phyloP scores from a whole-genome alignment of 345 rosid species.

The Ceriops tagal region DNA sequence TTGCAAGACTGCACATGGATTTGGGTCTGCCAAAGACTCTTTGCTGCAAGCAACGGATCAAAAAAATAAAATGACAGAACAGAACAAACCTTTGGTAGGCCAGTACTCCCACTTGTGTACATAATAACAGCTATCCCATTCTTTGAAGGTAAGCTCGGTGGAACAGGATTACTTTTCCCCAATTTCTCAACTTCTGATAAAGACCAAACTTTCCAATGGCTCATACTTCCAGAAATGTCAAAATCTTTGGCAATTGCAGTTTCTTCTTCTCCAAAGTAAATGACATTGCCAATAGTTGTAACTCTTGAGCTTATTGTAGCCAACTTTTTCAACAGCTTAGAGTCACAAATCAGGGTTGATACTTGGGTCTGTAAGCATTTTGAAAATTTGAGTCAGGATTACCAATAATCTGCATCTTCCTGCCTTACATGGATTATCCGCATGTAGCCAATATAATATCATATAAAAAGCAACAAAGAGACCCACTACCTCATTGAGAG shows the following conservation, averaged over 20 bases:
- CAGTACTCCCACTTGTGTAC: constrained; percentile 97
- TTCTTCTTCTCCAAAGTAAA: constrained; percentile 67
- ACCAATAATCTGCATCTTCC: background rate
- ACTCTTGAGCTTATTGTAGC: constrained; percentile 53
- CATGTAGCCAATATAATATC: background rate
- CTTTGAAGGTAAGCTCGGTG: constrained; percentile 64
- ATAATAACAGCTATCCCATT: constrained; percentile 68
- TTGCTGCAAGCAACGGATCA: background rate
- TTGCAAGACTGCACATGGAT: constrained; percentile 1
- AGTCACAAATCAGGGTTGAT: constrained; percentile 73
- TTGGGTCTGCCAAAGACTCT: background rate
- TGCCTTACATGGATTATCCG: too few relatives aligned
- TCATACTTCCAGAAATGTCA: constrained; percentile 25
- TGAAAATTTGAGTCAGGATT: constrained; percentile 15
- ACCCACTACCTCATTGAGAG: constrained; percentile 72
- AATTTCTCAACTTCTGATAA: constrained; percentile 73
- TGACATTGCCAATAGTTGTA: constrained; percentile 51
- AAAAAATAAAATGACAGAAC: background rate
- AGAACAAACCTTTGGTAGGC: constrained; percentile 75
- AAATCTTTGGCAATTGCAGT: constrained; percentile 30
- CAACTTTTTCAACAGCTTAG: constrained; percentile 68
- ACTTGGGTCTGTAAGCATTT: constrained; percentile 68
- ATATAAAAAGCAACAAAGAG: constrained; percentile 7
- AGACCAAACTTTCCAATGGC: constrained; percentile 55
- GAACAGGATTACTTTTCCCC: constrained; percentile 50